Evolutionary conservation across 257 asterid genomes (phyloP).

Genomic region (Solanum chaucha): DNA sequence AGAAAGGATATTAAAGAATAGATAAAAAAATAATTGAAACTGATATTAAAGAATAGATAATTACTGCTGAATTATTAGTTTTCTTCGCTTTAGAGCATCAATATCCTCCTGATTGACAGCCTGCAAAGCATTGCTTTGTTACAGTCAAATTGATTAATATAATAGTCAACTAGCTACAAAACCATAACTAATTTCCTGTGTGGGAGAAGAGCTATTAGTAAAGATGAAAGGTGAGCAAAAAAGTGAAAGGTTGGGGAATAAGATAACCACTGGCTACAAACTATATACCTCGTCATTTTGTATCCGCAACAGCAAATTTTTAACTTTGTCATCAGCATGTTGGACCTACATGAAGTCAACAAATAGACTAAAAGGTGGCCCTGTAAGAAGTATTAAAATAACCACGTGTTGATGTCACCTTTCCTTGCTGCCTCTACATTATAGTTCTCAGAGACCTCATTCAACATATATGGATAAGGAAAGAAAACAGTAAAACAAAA

Average conservation of each 20-base stretch:
- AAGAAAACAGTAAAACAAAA: neutral
- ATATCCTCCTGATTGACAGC: conserved; percentile 51
- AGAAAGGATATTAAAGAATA: neutral
- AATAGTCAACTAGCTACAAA: neutral
- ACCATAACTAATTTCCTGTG: neutral
- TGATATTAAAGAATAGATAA: neutral
- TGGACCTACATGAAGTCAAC: conserved; percentile 38
- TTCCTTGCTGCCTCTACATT: neutral
- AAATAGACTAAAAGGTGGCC: neutral
- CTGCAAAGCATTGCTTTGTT: conserved; percentile 27
- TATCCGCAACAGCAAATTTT: conserved; percentile 45
- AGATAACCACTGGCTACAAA: neutral
- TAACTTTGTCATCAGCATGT: conserved; percentile 67
- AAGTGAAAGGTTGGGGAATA: neutral
- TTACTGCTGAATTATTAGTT: conserved; percentile 75
- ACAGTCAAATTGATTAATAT: neutral
- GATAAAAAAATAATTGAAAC: neutral
- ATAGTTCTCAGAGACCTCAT: neutral
- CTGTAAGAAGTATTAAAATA: neutral
- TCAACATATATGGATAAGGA: neutral
- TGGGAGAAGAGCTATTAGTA: neutral
- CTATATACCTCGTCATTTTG: conserved; percentile 63
- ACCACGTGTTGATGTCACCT: neutral
- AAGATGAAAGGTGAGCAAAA: neutral
- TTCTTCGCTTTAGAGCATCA: conserved; percentile 72